These are phyloP conservation scores for Saitozyma sp. DNA, from an alignment of 768 basidiomycete genomes.

Conservation along the genomic window DNA sequence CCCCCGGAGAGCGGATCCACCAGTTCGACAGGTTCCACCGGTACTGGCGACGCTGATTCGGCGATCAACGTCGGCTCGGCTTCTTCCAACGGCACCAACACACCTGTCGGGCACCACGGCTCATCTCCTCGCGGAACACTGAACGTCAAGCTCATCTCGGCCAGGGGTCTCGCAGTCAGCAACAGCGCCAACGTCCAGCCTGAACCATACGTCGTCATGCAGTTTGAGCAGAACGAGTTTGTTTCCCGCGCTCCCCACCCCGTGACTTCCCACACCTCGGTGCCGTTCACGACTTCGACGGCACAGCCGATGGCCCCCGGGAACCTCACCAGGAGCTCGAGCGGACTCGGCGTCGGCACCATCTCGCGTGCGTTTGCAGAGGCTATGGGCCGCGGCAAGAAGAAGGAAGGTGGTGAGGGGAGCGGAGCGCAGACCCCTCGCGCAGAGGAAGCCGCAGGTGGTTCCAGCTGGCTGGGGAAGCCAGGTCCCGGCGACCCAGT, in stretches of 20 bases:
- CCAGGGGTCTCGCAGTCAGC: conserved; percentile 75
- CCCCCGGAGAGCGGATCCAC: conserved; percentile 1
- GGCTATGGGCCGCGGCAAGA: conserved; percentile 46
- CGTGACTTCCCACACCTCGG: conserved; percentile 29
- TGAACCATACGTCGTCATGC: conserved; percentile 80
- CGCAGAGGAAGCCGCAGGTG: conserved; percentile 32
- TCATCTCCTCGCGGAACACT: conserved; percentile 63
- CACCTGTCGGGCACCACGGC: conserved; percentile 18
- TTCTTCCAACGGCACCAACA: background rate
- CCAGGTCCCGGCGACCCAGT: conserved; percentile 72
- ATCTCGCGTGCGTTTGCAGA: conserved; percentile 52
- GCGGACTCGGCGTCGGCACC: conserved; percentile 48
- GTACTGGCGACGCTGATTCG: background rate
- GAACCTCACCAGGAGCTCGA: conserved; percentile 33
- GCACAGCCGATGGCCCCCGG: conserved; percentile 44
- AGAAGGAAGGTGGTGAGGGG: conserved; percentile 24
- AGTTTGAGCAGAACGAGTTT: conserved; percentile 99
- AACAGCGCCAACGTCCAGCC: conserved; percentile 57
- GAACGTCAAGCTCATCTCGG: conserved; percentile 93
- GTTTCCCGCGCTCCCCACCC: conserved; percentile 63
- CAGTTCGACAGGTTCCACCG: background rate
- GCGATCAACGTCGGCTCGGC: background rate
- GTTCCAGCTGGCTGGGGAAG: conserved; percentile 40
- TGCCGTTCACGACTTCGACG: conserved; percentile 44
- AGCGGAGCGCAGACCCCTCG: conserved; percentile 40